Base-by-base conservation (phyloP, 1,284 basidiomycete genomes). In the Ganoderma lucidum region DNA sequence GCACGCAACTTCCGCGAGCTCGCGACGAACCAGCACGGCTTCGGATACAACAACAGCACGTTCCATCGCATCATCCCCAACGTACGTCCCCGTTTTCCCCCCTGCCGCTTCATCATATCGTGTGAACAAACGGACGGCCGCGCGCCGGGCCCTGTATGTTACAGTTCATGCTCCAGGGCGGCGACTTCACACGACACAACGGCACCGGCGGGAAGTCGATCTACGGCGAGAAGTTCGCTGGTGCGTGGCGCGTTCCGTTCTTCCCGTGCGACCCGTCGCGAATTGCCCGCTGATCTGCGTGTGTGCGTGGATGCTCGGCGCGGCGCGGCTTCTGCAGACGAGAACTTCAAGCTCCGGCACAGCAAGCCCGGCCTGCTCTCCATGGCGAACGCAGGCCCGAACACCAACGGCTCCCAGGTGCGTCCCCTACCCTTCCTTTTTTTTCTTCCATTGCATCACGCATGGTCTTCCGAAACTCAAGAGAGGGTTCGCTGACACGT, bases 1-100 rank as follows among this genome's bases (percentile, higher is more conserved):
- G 83, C 94, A 0, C 87, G 86, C 72, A 99, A 98, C 86, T 93
- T 93, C 82, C 88, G 87, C 14, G 89, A 92, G 79, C 83, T 93
- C 64, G 93, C 93, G 1, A 61, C 59, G 9, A 39, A 41, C 37
- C 8, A 61, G 59, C 90, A 96, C 70, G 87, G 88, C 1, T 88
- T 90, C 67, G 89, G 88, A 19, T 93, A 90, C 78, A 80, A 85
- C 44, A 89, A 87, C 8, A 92, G 90, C 72, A 75, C 76, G 30
- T 97, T 98, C 85, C 96, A 98, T 81, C 90, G 96, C 68, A 90
- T 96, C 80, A 97, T 93, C 70, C 91, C 91, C 35, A 80, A 85
- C 69, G 88, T 88, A 81, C 74, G 75, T 71, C 23, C 32, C 41
- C 23, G 23, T 23, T 23, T 23, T 23, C 23, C 23, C 23, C 23